Conservation (phyloP, 1,284 basidiomycete genomes). For the Cerioporus squamosus region DNA sequence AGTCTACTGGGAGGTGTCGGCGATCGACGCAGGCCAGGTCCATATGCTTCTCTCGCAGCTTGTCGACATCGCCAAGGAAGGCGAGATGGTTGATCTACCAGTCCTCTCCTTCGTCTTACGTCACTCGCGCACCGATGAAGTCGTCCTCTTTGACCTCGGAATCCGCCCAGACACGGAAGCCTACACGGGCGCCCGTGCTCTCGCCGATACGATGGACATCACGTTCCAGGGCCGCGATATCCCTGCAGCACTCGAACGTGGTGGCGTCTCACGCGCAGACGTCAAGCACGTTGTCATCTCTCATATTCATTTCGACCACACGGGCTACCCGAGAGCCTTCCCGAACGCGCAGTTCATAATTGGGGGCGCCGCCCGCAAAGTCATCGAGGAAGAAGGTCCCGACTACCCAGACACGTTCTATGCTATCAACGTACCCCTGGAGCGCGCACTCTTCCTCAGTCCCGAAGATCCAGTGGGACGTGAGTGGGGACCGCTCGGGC, state of each 20-base stretch:
- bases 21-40: slow-evolving; percentile 52
- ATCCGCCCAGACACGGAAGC: slow-evolving; percentile 49
- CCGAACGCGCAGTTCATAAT: slow-evolving; percentile 49
- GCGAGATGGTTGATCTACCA: slow-evolving; percentile 35
- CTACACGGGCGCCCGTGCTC: not conserved
- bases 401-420: slow-evolving; percentile 40
- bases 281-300: slow-evolving; percentile 51
- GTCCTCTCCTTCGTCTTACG: slow-evolving; percentile 54
- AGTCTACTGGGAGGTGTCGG: slow-evolving; percentile 43
- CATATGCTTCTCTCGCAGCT: slow-evolving; percentile 39
- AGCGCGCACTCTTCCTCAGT: slow-evolving; percentile 41
- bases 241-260: slow-evolving; percentile 49
- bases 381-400: slow-evolving; percentile 34
- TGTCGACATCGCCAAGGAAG: slow-evolving; percentile 44
- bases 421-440: slow-evolving; percentile 44
- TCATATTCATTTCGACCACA: slow-evolving; percentile 33
- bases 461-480: slow-evolving; percentile 1
- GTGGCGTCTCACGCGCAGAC: slow-evolving; percentile 46
- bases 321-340: slow-evolving; percentile 49
- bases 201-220: slow-evolving; percentile 28
- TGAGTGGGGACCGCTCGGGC: slow-evolving; percentile 39
- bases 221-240: slow-evolving; percentile 41
- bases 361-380: slow-evolving; percentile 39
- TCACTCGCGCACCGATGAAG: slow-evolving; percentile 42
- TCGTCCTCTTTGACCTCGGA: slow-evolving; percentile 57